Conservation (phyloP, 345 rosid species). For the Kernera saxatilis region DNA sequence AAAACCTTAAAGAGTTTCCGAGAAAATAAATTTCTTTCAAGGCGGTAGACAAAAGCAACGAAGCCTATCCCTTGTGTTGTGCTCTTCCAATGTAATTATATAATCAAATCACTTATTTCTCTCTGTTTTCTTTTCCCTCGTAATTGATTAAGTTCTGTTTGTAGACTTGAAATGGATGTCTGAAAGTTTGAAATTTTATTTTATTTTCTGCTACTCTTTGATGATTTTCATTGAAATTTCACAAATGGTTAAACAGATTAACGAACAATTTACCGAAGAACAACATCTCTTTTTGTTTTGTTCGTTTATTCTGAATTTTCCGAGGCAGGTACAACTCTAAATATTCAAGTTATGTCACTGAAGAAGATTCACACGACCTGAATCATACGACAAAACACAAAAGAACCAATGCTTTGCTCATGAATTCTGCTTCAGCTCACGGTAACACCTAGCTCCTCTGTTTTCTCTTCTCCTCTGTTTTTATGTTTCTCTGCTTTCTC, state of each 20-base stretch:
- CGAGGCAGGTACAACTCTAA: constrained; percentile 38
- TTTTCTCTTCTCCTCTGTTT: background rate
- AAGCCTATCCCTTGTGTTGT: constrained; percentile 10
- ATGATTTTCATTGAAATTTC: background rate
- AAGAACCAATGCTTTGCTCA: constrained; percentile 25
- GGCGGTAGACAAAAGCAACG: background rate
- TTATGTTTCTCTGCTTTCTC: background rate
- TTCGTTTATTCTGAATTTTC: background rate
- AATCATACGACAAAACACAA: constrained; percentile 24
- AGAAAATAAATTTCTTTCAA: background rate
- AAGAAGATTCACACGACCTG: constrained; percentile 24
- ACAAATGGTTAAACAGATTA: background rate
- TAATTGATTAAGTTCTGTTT: background rate
- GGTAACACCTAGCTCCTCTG: constrained; percentile 35
- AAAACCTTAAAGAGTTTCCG: background rate
- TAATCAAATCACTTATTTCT: background rate
- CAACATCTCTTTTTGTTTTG: background rate
- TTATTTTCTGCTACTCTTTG: background rate
- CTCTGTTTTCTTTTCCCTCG: background rate
- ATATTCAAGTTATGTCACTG: constrained; percentile 23
- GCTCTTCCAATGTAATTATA: constrained; percentile 9
- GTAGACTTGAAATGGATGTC: background rate
- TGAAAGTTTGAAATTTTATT: background rate
- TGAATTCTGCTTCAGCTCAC: constrained; percentile 51
- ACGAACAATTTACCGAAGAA: background rate